Percentiles rank a stretch among this genome's conserved stretches.
These are phyloP conservation scores for Podospora pseudopauciseta DNA, from an alignment of 495 filamentous ascomycete species.

Conservation along the genomic window DNA sequence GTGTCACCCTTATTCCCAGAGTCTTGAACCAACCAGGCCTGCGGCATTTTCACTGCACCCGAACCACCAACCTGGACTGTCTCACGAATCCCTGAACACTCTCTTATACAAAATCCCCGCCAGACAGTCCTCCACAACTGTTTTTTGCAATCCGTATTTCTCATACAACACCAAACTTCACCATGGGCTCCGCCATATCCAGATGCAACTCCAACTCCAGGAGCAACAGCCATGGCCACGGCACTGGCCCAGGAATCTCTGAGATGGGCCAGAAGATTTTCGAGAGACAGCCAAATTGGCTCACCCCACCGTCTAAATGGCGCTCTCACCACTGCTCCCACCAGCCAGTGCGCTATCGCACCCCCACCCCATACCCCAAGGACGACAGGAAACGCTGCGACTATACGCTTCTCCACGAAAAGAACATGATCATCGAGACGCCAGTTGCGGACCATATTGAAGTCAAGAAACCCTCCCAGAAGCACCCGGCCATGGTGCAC, in stretches of 20 bases:
- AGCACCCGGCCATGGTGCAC: not conserved
- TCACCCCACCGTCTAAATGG: slow-evolving; percentile 23
- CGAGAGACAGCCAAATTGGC: slow-evolving; percentile 33
- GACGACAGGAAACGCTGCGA: slow-evolving; percentile 20
- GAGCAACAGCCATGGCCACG: not conserved
- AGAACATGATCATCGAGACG: slow-evolving; percentile 20
- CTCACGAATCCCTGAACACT: not conserved
- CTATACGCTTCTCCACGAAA: slow-evolving; percentile 19
- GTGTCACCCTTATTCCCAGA: slow-evolving; percentile 7
- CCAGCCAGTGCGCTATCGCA: slow-evolving; percentile 28
- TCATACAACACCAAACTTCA: not conserved
- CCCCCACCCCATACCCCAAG: slow-evolving; percentile 31
- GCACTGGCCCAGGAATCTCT: slow-evolving; percentile 7
- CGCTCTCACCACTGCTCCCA: slow-evolving; percentile 13
- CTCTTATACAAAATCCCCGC: slow-evolving; percentile 1
- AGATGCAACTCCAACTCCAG: slow-evolving; percentile 21
- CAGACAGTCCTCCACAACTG: not conserved
- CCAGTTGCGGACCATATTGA: slow-evolving; percentile 16
- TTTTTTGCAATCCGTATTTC: not conserved
- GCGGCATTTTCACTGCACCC: slow-evolving; percentile 17
- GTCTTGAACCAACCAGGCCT: slow-evolving; percentile 12
- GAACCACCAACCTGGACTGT: not conserved
- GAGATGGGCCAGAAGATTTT: slow-evolving; percentile 27
- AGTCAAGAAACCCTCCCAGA: not conserved
- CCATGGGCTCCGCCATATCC: slow-evolving; percentile 29